Conservation (phyloP, 2,329 filamentous ascomycete species). For the Drechmeria coniospora region DNA sequence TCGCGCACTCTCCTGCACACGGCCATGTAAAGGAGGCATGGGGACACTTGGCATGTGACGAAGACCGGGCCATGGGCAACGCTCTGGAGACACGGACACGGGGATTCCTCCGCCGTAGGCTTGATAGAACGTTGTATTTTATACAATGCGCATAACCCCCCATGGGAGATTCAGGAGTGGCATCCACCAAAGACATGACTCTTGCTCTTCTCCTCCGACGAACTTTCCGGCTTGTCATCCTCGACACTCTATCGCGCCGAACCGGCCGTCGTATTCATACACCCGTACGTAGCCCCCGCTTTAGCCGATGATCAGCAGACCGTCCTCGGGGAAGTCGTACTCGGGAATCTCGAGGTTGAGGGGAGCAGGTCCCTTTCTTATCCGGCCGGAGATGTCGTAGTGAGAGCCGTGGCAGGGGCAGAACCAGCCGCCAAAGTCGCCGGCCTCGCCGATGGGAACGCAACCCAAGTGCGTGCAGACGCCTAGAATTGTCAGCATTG, state of each 20-base stretch:
- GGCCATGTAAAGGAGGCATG: not conserved
- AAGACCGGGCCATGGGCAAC: too few species aligned
- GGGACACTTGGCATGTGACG: too few species aligned
- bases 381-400: conserved; percentile 98
- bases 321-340: conserved; percentile 88
- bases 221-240: conserved; percentile 7
- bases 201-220: conserved; percentile 3
- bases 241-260: too few species aligned
- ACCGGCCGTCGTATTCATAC: conserved; percentile 10
- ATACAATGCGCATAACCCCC: conserved; percentile 21
- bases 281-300: conserved; percentile 1
- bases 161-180: conserved; percentile 18
- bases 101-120: too few species aligned
- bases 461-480: conserved; percentile 99
- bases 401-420: conserved; percentile 99
- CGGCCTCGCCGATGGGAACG: conserved; percentile 96
- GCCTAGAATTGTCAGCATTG: too few species aligned
- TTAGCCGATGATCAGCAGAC: conserved; percentile 87
- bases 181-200: conserved; percentile 8
- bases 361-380: conserved; percentile 92
- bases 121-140: conserved; percentile 19
- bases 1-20: not conserved
- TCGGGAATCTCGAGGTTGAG: conserved; percentile 90
- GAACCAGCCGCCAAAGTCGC: conserved; percentile 98
- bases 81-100: too few species aligned